Base-by-base conservation (phyloP, 1,284 basidiomycete genomes). In the Exsudoporus floridanus region DNA sequence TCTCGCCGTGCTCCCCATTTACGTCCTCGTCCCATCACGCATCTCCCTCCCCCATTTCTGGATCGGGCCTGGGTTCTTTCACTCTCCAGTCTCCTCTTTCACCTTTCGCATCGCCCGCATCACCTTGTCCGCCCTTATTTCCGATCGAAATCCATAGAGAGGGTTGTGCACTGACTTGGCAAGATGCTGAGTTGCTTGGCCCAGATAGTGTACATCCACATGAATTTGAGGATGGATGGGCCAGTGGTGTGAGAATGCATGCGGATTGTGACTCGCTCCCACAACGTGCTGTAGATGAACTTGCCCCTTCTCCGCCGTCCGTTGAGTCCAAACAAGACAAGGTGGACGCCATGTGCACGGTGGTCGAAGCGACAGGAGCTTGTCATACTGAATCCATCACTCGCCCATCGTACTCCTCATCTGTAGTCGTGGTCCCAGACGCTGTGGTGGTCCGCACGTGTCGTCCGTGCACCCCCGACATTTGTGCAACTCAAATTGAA, bases 401-500 rank as follows among this genome's bases (percentile, higher is more conserved):
- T 8, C 25, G 12, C 5, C 36, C 49, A 27, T 46, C 34, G 9
- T 41, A 40, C 21, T 39, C 45, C 19, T 42, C 56, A 9, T 49
- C 56, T 34, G 35, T 25, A n/a, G 36, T 41, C 7, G 30, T 38
- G 36, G 54, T n/a, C 14, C 34, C 62, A 41, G 49, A 60, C 28
- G 50, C 53, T 5, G 65, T 81, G 28, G 74, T 83, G 2, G 77
- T 86, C 37, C 78, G 77, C 64, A 84, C 86, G 45, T 80, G 80
- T 58, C 73, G 78, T 55, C 82, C 83, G 19, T 83, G 80, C 68
- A 72, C 69, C 9, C 84, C 83, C 38, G 71, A 81, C 38, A 78
- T 88, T 52, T 78, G 72, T 61, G 84, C 83, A 39, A 85, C 81
- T 3, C 79, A 83, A 61, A 67, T 86, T 44, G 85, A 87, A 78